phyloP scores from a whole-genome alignment of 2,329 filamentous ascomycete species.

The Trematosphaeria pertusa region DNA sequence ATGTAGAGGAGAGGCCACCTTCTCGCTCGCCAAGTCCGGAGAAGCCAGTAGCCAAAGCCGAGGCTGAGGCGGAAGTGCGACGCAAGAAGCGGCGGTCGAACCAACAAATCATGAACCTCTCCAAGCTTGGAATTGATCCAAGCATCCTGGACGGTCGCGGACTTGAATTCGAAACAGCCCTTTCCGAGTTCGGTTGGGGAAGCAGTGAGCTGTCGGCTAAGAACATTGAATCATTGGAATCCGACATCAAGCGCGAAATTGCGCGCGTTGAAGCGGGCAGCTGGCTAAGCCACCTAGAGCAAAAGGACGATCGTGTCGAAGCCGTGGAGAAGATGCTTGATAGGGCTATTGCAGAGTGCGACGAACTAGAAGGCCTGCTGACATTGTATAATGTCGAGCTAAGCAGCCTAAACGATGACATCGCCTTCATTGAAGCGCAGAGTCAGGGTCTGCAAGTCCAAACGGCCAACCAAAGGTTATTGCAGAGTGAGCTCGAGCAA shows the following conservation, averaged over 20 bases:
- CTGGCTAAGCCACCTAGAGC: constrained; percentile 82
- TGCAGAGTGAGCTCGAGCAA: constrained; percentile 87
- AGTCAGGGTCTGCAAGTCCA: constrained; percentile 96
- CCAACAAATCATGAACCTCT: constrained; percentile 80
- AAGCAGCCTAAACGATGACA: constrained; percentile 91
- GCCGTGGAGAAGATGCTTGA: constrained; percentile 88
- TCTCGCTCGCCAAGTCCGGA: constrained; percentile 49
- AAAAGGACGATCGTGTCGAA: constrained; percentile 88
- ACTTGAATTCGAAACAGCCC: constrained; percentile 79
- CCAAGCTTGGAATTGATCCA: constrained; percentile 78
- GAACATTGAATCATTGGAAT: constrained; percentile 80
- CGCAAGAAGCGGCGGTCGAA: constrained; percentile 70
- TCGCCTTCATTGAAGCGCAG: constrained; percentile 96
- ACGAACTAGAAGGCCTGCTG: constrained; percentile 91
- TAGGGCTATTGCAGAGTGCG: constrained; percentile 89
- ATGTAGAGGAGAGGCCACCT: constrained; percentile 30
- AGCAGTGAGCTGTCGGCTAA: constrained; percentile 76
- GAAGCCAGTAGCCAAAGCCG: constrained; percentile 26
- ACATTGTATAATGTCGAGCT: constrained; percentile 95
- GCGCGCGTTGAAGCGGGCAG: constrained; percentile 90
- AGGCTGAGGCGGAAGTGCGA: constrained; percentile 54
- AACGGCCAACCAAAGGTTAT: constrained; percentile 92
- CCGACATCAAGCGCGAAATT: constrained; percentile 84
- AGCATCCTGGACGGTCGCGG: constrained; percentile 77
- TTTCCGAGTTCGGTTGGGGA: constrained; percentile 90